Evolutionary conservation across 441 rosid species (phyloP).

Genomic region (Adansonia rubrostipa): DNA sequence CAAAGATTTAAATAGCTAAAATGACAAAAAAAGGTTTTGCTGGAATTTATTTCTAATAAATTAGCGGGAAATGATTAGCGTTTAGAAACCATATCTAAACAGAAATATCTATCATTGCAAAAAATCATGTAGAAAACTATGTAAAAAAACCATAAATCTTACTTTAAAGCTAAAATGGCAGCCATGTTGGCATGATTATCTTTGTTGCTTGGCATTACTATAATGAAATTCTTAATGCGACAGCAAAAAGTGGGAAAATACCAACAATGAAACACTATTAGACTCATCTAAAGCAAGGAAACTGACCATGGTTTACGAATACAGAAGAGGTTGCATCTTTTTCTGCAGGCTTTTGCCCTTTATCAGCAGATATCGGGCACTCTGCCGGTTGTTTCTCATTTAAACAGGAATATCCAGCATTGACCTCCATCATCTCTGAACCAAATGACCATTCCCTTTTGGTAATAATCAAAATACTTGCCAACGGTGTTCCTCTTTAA

Average conservation of each 20-base stretch:
- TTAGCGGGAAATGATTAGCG: neutral
- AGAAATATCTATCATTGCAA: neutral
- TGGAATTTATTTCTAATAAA: neutral
- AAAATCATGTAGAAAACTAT: too few relatives aligned
- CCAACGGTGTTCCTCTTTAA: slow-evolving; percentile 25
- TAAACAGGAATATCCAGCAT: slow-evolving; percentile 41
- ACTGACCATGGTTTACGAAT: slow-evolving; percentile 57
- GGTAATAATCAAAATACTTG: slow-evolving; percentile 17
- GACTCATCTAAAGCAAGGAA: neutral
- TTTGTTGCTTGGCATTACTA: neutral
- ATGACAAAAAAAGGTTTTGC: neutral
- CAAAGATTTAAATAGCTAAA: neutral
- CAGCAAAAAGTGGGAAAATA: slow-evolving; percentile 2
- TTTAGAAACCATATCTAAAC: neutral
- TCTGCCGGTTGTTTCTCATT: slow-evolving; percentile 42
- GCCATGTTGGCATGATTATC: neutral
- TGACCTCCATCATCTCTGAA: slow-evolving; percentile 41
- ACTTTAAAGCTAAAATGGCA: slow-evolving; percentile 10
- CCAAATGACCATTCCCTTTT: slow-evolving; percentile 49
- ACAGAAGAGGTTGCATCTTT: slow-evolving; percentile 39
- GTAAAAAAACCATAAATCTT: neutral
- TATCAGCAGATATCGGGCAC: slow-evolving; percentile 37
- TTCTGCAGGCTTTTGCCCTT: slow-evolving; percentile 37
- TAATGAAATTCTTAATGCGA: neutral
- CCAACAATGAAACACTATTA: neutral